Evolutionary conservation across 495 filamentous ascomycete species (phyloP).

Genomic region (Aspergillus sparsus): DNA sequence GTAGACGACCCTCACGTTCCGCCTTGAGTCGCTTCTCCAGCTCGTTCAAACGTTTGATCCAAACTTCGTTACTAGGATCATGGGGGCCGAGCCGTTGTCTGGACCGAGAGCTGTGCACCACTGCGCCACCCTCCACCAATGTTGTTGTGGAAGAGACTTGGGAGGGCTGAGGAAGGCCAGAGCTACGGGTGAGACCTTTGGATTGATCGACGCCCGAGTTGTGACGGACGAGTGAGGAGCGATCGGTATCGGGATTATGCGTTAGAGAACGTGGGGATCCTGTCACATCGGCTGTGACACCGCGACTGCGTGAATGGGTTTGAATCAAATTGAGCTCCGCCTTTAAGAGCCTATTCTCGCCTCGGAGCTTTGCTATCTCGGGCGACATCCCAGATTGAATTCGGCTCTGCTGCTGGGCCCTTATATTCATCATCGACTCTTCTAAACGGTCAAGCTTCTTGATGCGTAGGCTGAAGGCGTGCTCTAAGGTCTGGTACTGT

Average conservation of each 20-base stretch:
- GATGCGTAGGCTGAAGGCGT: slow-evolving; percentile 71
- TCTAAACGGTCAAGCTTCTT: slow-evolving; percentile 90
- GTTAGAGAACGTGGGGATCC: slow-evolving; percentile 31
- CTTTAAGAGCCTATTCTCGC: slow-evolving; percentile 79
- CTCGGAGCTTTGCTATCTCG: slow-evolving; percentile 71
- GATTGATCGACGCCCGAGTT: slow-evolving; percentile 43
- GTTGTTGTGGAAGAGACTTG: slow-evolving; percentile 38
- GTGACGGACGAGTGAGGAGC: slow-evolving; percentile 51
- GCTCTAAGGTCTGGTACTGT: slow-evolving; percentile 86
- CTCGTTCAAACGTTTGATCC: slow-evolving; percentile 81
- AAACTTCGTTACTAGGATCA: slow-evolving; percentile 61
- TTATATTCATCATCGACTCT: slow-evolving; percentile 59
- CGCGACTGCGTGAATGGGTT: slow-evolving; percentile 44
- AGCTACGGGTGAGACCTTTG: slow-evolving; percentile 32
- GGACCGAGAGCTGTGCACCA: slow-evolving; percentile 37
- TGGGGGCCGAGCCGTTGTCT: slow-evolving; percentile 21
- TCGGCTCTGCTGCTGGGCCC: slow-evolving; percentile 38
- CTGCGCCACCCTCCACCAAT: slow-evolving; percentile 34
- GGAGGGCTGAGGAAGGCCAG: slow-evolving; percentile 40
- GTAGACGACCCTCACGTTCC: slow-evolving; percentile 81
- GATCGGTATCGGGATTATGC: slow-evolving; percentile 27
- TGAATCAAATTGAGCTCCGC: slow-evolving; percentile 78
- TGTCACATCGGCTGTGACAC: slow-evolving; percentile 31
- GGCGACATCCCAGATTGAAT: slow-evolving; percentile 50
- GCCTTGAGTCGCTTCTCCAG: slow-evolving; percentile 85